These are phyloP conservation scores for Colletotrichum sp. DNA, from an alignment of 2,329 filamentous ascomycete genomes.

Conservation along the genomic window DNA sequence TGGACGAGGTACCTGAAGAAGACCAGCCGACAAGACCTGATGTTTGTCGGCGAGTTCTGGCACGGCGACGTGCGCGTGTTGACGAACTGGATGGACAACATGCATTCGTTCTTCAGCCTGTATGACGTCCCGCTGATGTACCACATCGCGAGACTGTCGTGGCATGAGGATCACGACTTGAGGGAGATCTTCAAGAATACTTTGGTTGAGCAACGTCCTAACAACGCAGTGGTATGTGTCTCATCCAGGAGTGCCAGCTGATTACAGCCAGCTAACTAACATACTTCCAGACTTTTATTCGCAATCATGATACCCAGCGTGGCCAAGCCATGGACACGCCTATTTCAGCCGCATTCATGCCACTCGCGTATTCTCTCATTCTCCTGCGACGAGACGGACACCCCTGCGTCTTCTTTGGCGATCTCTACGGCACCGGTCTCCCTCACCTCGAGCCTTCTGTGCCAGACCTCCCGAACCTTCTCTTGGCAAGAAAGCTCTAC, in stretches of 20 bases:
- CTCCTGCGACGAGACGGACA: conserved; percentile 12
- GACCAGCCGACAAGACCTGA: background rate
- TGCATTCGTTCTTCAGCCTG: conserved; percentile 15
- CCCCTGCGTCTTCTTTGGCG: conserved; percentile 17
- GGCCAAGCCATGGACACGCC: conserved; percentile 17
- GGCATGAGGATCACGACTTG: conserved; percentile 2
- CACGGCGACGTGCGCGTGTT: conserved; percentile 13
- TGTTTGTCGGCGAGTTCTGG: conserved; percentile 17
- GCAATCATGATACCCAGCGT: conserved; percentile 15
- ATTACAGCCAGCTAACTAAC: background rate
- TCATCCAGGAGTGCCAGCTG: background rate
- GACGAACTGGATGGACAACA: conserved; percentile 9
- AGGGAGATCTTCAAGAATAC: conserved; percentile 12
- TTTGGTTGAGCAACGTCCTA: conserved; percentile 1
- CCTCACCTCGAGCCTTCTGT: background rate
- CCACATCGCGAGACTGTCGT: conserved; percentile 11
- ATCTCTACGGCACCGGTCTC: conserved; percentile 1
- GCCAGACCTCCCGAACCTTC: background rate
- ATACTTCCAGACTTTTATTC: conserved; percentile 2
- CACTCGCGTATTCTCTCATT: conserved; percentile 5
- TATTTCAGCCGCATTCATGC: conserved; percentile 2
- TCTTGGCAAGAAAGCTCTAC: conserved; percentile 5
- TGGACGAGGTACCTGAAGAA: conserved; percentile 8
- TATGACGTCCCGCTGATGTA: conserved; percentile 18
- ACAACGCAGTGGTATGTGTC: conserved; percentile 10